Conservation (phyloP, 176 grass and related monocot genomes). For the Dendrocalamus sinicus region DNA sequence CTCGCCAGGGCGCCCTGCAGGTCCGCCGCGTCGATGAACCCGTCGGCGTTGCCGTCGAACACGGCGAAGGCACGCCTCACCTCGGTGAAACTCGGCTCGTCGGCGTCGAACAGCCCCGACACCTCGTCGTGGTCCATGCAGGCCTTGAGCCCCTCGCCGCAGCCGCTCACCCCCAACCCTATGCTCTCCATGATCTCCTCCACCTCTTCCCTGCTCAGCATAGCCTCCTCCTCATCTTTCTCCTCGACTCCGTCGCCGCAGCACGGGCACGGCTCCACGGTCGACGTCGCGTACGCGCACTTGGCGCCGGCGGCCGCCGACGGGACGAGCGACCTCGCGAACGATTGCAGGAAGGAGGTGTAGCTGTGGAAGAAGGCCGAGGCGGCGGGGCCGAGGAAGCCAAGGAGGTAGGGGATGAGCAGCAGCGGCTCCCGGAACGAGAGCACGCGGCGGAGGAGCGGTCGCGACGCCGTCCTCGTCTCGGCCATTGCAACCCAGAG, state of each 20-base stretch:
- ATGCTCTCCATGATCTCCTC: conserved; percentile 58
- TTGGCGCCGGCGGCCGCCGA: not conserved
- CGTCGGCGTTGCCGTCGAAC: conserved; percentile 72
- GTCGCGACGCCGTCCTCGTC: not conserved
- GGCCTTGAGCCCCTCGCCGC: conserved; percentile 29
- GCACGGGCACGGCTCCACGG: not conserved
- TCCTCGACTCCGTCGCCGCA: not conserved
- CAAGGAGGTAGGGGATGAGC: conserved; percentile 40
- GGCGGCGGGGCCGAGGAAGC: conserved; percentile 31
- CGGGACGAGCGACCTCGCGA: conserved; percentile 34
- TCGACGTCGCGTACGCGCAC: not conserved
- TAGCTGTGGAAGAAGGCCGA: conserved; percentile 38
- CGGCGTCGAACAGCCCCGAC: conserved; percentile 61
- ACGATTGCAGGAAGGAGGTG: conserved; percentile 44
- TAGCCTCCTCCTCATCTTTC: not conserved
- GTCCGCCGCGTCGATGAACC: conserved; percentile 70
- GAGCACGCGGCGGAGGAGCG: conserved; percentile 48
- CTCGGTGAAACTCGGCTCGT: conserved; percentile 81
- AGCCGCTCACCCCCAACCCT: not conserved
- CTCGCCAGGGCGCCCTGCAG: conserved; percentile 51
- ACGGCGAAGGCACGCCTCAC: conserved; percentile 66
- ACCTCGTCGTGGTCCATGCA: conserved; percentile 46
- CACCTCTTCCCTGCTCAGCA: conserved; percentile 49
- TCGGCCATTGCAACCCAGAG: conserved; percentile 32
- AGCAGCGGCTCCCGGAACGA: conserved; percentile 62